Evolutionary conservation across 345 rosid species (phyloP), one percentile per base, ranked within the genome.

Genomic region (Gossypium herbaceum): DNA sequence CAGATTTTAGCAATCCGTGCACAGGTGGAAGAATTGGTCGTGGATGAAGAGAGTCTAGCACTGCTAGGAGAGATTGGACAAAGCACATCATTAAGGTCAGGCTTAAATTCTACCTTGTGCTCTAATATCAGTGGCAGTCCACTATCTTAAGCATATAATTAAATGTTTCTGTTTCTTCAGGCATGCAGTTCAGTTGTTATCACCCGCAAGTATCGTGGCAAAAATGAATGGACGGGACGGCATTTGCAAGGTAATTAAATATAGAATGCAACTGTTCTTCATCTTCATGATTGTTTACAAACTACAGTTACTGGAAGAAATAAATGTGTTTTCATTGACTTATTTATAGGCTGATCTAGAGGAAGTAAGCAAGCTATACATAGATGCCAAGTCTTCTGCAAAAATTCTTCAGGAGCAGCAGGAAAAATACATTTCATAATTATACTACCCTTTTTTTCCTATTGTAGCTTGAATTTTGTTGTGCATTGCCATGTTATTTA

Each of bases 1-100:
- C 89, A 95, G 99, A 93, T 95, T 77, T 81, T 95, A 80, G 99
- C 99, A 25, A 89, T 95, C 71, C 96, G 98, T 45, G 94, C 98
- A 9, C 98, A 93, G 81, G 98, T 95, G 29, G 99, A 95, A 88
- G 99, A 90, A 79, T 75, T 95, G 74, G 74, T 78, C 4, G 81
- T 91, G 27, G 99, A 95, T 68, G 99, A 91, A 82, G 97, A 95
- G 79, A 91, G 97, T 85, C 82, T 95, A 70, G 99, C 92, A 20
- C 76, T 77, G 77, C 87, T 95, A 19, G 99, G 99, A 25, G 98
- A 91, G 75, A 91, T 93, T 72, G 97, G 97, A 45, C 92, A 86
- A 75, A 81, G 75, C 68, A 88, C 98, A 67, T 93, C 98, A 29
- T 82, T 95, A 78, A 95, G 99, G 98, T 88, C 25, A 41, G 83